phyloP scores from a whole-genome alignment of 2,329 filamentous ascomycete species.

The Raffaelea arxii region DNA sequence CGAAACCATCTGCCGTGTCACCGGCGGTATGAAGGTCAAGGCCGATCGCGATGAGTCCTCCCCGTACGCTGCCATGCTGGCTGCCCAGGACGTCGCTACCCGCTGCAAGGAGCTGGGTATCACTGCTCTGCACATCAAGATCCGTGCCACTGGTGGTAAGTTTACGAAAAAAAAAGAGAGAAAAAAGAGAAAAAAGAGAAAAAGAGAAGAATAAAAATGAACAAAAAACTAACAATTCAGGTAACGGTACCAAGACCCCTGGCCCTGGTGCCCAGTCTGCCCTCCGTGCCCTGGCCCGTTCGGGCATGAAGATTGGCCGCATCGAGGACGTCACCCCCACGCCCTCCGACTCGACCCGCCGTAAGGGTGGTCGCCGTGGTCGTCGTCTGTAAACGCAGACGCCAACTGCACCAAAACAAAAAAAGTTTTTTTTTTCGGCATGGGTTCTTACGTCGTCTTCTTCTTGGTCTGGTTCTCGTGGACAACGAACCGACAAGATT shows the following conservation, averaged over 20 bases:
- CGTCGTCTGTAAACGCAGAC: constrained; percentile 84
- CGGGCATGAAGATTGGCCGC: constrained; percentile 98
- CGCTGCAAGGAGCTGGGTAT: constrained; percentile 66
- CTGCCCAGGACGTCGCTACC: constrained; percentile 92
- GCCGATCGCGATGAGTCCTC: constrained; percentile 99
- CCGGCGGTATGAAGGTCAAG: constrained; percentile 99
- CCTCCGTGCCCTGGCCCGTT: constrained; percentile 95
- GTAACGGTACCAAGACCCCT: constrained; percentile 99
- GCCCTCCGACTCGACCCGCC: constrained; percentile 96
- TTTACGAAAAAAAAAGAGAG: too few relatives aligned
- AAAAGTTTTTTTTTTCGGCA: constrained; percentile 1
- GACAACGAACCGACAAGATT: too few relatives aligned
- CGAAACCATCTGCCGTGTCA: constrained; percentile 99
- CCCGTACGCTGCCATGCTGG: constrained; percentile 99
- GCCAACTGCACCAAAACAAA: too few relatives aligned
- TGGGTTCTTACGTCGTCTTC: too few relatives aligned
- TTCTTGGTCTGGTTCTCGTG: too few relatives aligned
- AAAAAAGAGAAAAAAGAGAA: too few relatives aligned
- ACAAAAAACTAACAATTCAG: constrained; percentile 26
- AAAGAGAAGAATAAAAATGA: too few relatives aligned
- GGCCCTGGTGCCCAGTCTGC: constrained; percentile 98
- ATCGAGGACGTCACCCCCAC: constrained; percentile 99
- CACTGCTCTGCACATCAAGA: constrained; percentile 99
- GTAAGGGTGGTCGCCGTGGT: constrained; percentile 99
- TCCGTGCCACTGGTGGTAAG: constrained; percentile 94